Base-by-base conservation (phyloP, 805 yeast genomes). In the Saccharomycopsis sp. region DNA sequence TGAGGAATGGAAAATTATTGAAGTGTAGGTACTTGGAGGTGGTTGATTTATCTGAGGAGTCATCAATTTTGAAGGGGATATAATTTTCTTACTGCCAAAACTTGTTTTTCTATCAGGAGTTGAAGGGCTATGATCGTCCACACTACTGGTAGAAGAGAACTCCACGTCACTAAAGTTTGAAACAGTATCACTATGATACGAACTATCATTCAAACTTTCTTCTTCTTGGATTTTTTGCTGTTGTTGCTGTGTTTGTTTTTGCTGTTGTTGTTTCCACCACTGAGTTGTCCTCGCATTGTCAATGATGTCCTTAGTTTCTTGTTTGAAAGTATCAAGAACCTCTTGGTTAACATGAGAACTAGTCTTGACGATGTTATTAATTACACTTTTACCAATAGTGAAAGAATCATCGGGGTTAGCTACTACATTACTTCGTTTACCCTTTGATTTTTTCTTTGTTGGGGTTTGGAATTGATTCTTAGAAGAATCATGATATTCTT, bases 401-500 rank as follows among this genome's bases (percentile, higher is more conserved):
- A 22, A 38, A 7, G 41, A 38, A 5, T 38, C 41, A 5, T 38
- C 17, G 11, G 42, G 26, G 16, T n/a, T 7, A 11, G 14, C 22
- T 9, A 7, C 24, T 14, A 31, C 6, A 14, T 31, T 7, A 14
- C 8, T 31, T 20, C 17, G 5, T 8, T 31, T 14, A n/a, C 24
- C 28, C 19, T 29, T 39, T 17, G 22, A 24, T n/a, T 24, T 28
- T 22, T n/a, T 27, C 16, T 23, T 23, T 6, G 27, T 16, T 4
- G 21, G 26, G 3, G 43, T 17, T 13, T 37, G 22, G 34, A 26
- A 45, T 24, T 45, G 49, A 3, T 37, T 33, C 28, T 41, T 41
- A 4, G 49, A 26, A 3, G 26, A 4, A 9, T 47, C 47, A 19
- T 47, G 44, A 23, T 21, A 47, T 17, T 43, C 41, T 35, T 39